These are phyloP conservation scores for Eutrema heterophyllum DNA, from an alignment of 345 rosid species.

Conservation along the genomic window DNA sequence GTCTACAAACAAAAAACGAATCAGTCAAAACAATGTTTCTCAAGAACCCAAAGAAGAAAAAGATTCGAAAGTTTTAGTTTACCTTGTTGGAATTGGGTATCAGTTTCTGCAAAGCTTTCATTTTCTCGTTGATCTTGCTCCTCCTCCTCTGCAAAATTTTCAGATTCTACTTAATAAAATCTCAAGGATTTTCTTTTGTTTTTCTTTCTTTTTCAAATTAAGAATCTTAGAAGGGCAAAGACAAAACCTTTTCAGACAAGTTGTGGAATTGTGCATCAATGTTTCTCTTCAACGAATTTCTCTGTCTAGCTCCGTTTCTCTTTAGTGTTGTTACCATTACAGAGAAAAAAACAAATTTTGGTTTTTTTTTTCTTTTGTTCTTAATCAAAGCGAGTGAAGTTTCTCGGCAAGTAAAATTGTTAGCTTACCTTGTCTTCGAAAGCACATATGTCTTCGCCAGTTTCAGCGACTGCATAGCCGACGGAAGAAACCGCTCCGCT, in stretches of 20 bases:
- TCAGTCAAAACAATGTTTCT: neutral
- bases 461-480: neutral
- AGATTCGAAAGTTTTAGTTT: neutral
- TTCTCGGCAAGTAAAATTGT: neutral
- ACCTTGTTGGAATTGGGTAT: conserved; percentile 85
- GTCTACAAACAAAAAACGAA: conserved; percentile 36
- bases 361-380: neutral
- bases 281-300: conserved; percentile 55
- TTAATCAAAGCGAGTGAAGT: neutral
- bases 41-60: neutral
- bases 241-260: conserved; percentile 67
- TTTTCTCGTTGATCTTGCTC: conserved; percentile 74
- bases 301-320: conserved; percentile 32
- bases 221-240: conserved; percentile 1
- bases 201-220: neutral
- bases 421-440: conserved; percentile 11
- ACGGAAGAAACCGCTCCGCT: neutral
- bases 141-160: conserved; percentile 53
- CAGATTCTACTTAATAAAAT: neutral
- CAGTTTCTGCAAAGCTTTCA: conserved; percentile 74
- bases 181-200: neutral
- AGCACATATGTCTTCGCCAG: neutral
- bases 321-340: conserved; percentile 1
- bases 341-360: neutral
- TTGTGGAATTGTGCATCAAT: conserved; percentile 75